Conservation (phyloP, 306 rosid species). For the Vigna trinervia region DNA sequence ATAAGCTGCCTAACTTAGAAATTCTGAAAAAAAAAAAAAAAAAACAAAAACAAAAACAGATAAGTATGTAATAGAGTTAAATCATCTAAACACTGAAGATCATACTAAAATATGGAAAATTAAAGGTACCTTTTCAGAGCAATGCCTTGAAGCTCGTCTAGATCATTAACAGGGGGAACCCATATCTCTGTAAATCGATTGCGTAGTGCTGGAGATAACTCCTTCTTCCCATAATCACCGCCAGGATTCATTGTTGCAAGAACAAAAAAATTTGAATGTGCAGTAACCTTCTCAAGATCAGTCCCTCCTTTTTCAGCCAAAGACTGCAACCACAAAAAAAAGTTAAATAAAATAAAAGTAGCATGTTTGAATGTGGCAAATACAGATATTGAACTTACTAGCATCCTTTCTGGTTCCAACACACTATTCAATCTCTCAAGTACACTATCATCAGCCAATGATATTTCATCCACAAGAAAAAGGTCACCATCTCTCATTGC, state of each 20-base stretch:
- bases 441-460: constrained; percentile 98
- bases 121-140: constrained; percentile 64
- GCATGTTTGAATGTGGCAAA: background rate
- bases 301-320: constrained; percentile 94
- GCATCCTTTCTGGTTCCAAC: constrained; percentile 89
- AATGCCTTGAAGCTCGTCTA: constrained; percentile 72
- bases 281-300: constrained; percentile 72
- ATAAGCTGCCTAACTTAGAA: constrained; percentile 46
- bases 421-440: constrained; percentile 97
- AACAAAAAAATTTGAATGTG: constrained; percentile 74
- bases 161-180: constrained; percentile 84
- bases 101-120: constrained; percentile 10
- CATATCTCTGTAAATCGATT: constrained; percentile 98
- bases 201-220: constrained; percentile 86
- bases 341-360: background rate
- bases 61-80: background rate
- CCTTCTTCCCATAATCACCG: constrained; percentile 98
- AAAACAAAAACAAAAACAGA: constrained; percentile 7
- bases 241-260: constrained; percentile 99
- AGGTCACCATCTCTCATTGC: constrained; percentile 92
- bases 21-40: constrained; percentile 57
- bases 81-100: background rate
- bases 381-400: constrained; percentile 55
- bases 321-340: constrained; percentile 56
- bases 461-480: constrained; percentile 91